Evolutionary conservation across 2,329 filamentous ascomycete genomes (phyloP), one percentile per base, ranked within the genome.

Genomic region (Hypoxylon sp.): DNA sequence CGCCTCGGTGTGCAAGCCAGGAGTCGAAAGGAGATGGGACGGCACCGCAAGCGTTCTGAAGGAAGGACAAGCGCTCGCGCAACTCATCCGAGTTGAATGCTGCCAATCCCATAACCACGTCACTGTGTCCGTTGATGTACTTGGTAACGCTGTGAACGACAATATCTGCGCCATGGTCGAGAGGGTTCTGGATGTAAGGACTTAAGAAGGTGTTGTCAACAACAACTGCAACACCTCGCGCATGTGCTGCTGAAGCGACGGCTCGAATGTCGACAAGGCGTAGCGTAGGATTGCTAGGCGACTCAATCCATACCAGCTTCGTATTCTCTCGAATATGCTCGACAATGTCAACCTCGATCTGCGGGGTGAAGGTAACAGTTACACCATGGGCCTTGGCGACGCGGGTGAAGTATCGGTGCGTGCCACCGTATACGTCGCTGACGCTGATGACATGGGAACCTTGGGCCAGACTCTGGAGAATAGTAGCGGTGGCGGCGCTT

Each of bases 131-230:
- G 80, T 98, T 98, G 84, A 99, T 98, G 84, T 98, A 99, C 84
- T 99, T 99, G 48, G 96, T 99, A 62, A 99, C 96, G 61, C 91
- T 94, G 86, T 98, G 95, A 47, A 98, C 92, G 73, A 98, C 95
- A 72, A 98, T 94, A 81, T 99, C 96, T 74, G 96, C 96, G 74
- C 96, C 96, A 79, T 95, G 93, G 78, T 97, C 91, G 62, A 99
- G 89, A 2, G 96, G 96, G 82, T 97, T 98, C 83, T 99, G 96
- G 52, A 99, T 88, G 80, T 98, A 99, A 32, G 96, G 96, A 68
- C 92, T 95, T 78, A 98, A 86, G 86, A 99, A 99, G 19, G 96
- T 99, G 85, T 99, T 99, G 85, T 99, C 96, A 46, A 99, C 96
- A n/a, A 99, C 96, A 47, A 99, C 96, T 78, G 93, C 86, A 76